Evolutionary conservation across 352 stramenopile genomes (phyloP).

Genomic region (Phytophthora uliginosa): DNA sequence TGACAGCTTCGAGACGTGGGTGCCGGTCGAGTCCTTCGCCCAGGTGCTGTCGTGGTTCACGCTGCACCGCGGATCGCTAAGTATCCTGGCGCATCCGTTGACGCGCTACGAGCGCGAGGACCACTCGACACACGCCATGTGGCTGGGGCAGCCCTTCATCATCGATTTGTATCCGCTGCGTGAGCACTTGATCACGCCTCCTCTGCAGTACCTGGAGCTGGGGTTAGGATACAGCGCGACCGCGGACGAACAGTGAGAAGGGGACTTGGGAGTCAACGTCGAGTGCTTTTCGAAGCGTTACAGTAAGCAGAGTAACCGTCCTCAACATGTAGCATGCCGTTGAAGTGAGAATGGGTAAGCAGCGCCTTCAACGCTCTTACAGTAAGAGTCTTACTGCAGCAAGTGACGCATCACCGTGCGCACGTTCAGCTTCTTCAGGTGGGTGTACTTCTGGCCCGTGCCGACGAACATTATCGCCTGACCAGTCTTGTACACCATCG

Average conservation of each 20-base stretch:
- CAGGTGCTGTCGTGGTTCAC: conserved; percentile 75
- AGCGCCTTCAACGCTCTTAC: not conserved
- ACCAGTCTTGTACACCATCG: conserved; percentile 99
- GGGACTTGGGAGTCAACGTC: conserved; percentile 2
- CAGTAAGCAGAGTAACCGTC: conserved; percentile 21
- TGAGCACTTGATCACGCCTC: conserved; percentile 43
- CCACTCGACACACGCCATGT: conserved; percentile 66
- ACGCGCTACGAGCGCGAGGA: conserved; percentile 66
- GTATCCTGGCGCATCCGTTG: conserved; percentile 72
- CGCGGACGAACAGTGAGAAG: conserved; percentile 18
- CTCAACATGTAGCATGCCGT: conserved; percentile 28
- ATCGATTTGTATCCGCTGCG: conserved; percentile 51
- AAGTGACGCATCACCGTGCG: conserved; percentile 96
- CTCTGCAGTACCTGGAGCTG: conserved; percentile 68
- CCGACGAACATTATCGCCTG: conserved; percentile 99
- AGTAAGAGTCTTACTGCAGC: conserved; percentile 93
- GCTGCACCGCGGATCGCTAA: conserved; percentile 65
- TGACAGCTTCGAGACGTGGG: conserved; percentile 80
- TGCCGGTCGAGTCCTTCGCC: conserved; percentile 67
- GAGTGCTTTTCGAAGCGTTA: conserved; percentile 37
- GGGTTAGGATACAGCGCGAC: conserved; percentile 60
- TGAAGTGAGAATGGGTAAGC: conserved; percentile 12
- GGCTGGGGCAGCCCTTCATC: conserved; percentile 56
- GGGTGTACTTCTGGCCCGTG: conserved; percentile 99
- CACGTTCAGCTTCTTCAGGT: conserved; percentile 98